Base-by-base conservation (phyloP, 1,284 basidiomycete species). In the Cryptococcus sp. region DNA sequence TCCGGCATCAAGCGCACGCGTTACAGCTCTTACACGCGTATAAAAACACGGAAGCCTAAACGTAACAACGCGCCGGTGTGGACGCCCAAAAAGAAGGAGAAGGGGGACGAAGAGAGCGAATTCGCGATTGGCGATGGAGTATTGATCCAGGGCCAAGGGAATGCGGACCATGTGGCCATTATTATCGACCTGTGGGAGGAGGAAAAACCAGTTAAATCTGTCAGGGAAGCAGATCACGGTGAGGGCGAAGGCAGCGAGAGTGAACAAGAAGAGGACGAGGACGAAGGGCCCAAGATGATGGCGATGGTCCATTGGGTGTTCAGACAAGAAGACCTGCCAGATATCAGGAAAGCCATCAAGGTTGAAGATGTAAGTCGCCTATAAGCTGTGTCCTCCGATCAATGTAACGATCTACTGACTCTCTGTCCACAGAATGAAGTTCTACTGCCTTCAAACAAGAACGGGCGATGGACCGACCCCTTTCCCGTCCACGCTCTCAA, bases 261-360 rank as follows among this genome's bases (percentile, higher is more conserved):
- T 9, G 47, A 57, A 35, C 55, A 58, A 20, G 59, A 60, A 3
- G 52, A 57, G 5, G 59, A 63, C 8, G 54, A 67, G 12, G 66
- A 63, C 4, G 50, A 60, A 3, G 59, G 52, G 13, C 59, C 51
- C n/a, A 62, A 63, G 46, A 73, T 66, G 72, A 73, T 73, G 71
- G 73, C 71, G 7, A 68, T 72, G 50, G 64, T 78, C 12, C 73
- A 77, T 57, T 78, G 76, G 76, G 74, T 68, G 56, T 76, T 74
- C 51, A 63, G 76, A 11, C 63, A 67, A 52, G 46, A 64, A 54
- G 76, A 78, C 56, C 52, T 78, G 50, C 76, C 76, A 2, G 60
- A 70, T 8, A 66, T 76, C 18, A 78, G 75, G 74, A 70, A 72
- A 52, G 69, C 71, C 50, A 57, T 77, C 40, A 50, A 62, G 18